Conservation (phyloP, 2,329 filamentous ascomycete genomes). For the Cordyceps tenuipes region DNA sequence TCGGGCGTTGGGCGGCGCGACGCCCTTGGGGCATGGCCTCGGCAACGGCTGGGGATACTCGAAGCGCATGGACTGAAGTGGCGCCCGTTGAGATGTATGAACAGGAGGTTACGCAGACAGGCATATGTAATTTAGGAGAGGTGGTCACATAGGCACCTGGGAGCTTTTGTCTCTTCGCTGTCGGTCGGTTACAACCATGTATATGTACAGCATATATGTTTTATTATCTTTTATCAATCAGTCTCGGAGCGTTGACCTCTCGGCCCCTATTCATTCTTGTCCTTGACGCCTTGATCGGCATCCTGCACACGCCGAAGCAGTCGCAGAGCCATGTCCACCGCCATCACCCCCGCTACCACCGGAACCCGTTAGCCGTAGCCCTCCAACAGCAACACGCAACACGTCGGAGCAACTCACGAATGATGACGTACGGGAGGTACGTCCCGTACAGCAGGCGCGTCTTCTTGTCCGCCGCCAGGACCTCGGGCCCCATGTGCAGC, state of each 20-base stretch:
- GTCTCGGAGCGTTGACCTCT: not conserved
- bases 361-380: not conserved
- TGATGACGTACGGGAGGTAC: slow-evolving; percentile 42
- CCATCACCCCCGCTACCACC: slow-evolving; percentile 39
- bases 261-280: slow-evolving; percentile 13
- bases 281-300: slow-evolving; percentile 31
- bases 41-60: slow-evolving; percentile 54
- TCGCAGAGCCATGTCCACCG: slow-evolving; percentile 46
- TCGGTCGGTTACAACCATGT: not conserved
- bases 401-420: slow-evolving; percentile 37
- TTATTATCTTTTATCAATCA: not conserved
- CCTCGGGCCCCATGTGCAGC: slow-evolving; percentile 37
- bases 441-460: slow-evolving; percentile 37
- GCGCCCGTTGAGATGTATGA: not conserved
- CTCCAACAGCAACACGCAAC: not conserved
- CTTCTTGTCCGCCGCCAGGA: slow-evolving; percentile 38
- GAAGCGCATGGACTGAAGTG: slow-evolving; percentile 40
- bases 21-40: slow-evolving; percentile 44
- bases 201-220: not conserved
- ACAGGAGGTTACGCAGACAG: not conserved
- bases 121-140: not conserved
- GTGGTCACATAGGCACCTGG: not conserved
- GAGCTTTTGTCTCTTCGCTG: not conserved
- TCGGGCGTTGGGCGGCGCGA: slow-evolving; percentile 46
- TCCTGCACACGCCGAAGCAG: slow-evolving; percentile 35